Percentiles rank a stretch among this genome's conserved stretches.
phyloP scores from a whole-genome alignment of 2,329 filamentous ascomycete genomes.

The Fusarium lateritium region DNA sequence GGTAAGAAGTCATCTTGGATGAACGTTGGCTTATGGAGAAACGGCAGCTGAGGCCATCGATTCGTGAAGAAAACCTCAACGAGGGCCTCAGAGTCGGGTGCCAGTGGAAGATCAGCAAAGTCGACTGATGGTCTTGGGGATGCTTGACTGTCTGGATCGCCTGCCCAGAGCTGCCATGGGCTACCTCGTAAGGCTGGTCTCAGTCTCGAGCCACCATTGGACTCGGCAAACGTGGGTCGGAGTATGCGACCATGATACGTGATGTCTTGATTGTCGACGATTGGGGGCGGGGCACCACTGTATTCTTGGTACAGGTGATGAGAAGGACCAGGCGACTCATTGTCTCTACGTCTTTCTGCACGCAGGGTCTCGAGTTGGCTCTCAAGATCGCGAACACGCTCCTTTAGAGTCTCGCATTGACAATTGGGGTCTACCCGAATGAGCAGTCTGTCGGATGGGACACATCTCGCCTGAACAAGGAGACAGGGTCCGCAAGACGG shows the following conservation, averaged over 20 bases:
- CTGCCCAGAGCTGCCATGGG: not conserved
- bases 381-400: not conserved
- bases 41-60: not conserved
- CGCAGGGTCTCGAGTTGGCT: not conserved
- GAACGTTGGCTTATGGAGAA: not conserved
- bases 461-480: constrained; percentile 1
- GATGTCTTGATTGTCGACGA: not conserved
- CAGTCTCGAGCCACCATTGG: not conserved
- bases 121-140: not conserved
- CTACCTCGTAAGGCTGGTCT: not conserved
- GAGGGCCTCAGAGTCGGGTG: not conserved
- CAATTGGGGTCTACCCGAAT: not conserved
- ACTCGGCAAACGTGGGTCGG: not conserved
- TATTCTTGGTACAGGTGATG: not conserved
- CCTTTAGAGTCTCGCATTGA: not conserved
- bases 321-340: not conserved
- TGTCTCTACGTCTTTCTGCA: not conserved
- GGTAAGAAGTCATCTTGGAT: not conserved
- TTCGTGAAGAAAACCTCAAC: constrained; percentile 4
- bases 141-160: not conserved
- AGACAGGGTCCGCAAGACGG: constrained; percentile 5
- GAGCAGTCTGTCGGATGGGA: not conserved
- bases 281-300: not conserved
- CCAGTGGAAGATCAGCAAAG: not conserved
- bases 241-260: not conserved